These are phyloP conservation scores for Globisporangium solare DNA, from an alignment of 352 stramenopile species.

Conservation along the genomic window DNA sequence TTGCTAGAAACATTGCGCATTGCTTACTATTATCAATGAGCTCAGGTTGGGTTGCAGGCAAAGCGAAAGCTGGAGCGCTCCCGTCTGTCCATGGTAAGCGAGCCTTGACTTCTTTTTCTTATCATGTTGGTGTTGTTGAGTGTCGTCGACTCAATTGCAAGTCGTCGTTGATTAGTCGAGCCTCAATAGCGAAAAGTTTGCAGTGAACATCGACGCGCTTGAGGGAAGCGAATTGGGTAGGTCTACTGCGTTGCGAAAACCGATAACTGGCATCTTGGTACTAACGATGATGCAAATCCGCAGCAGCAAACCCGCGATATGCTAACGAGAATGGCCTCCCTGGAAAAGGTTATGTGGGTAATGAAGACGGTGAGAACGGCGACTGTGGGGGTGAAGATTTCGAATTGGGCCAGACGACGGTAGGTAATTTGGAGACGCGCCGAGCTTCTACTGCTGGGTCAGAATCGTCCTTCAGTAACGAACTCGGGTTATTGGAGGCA, in stretches of 20 bases:
- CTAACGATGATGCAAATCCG: neutral
- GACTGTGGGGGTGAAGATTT: constrained; percentile 64
- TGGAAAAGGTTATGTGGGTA: constrained; percentile 12
- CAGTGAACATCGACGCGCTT: constrained; percentile 55
- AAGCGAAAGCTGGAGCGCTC: constrained; percentile 40
- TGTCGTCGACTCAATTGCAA: neutral
- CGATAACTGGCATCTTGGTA: neutral
- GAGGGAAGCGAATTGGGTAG: constrained; percentile 40
- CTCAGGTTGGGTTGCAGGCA: constrained; percentile 43
- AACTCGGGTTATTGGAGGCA: neutral
- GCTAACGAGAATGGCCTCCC: neutral
- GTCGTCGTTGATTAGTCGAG: constrained; percentile 37
- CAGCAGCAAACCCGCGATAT: constrained; percentile 15
- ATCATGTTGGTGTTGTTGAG: neutral
- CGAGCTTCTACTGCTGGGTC: neutral
- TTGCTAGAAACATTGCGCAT: constrained; percentile 1
- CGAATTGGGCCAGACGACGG: constrained; percentile 52
- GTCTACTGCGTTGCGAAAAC: constrained; percentile 7
- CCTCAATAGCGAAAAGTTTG: constrained; percentile 73
- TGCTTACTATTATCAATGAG: neutral
- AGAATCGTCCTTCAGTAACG: constrained; percentile 1
- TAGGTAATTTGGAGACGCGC: constrained; percentile 10
- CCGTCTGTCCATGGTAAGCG: constrained; percentile 44
- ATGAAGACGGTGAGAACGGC: constrained; percentile 19
- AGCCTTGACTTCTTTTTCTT: neutral